phyloP scores from a whole-genome alignment of 495 filamentous ascomycete species.

The Astrocystis sublimbata region DNA sequence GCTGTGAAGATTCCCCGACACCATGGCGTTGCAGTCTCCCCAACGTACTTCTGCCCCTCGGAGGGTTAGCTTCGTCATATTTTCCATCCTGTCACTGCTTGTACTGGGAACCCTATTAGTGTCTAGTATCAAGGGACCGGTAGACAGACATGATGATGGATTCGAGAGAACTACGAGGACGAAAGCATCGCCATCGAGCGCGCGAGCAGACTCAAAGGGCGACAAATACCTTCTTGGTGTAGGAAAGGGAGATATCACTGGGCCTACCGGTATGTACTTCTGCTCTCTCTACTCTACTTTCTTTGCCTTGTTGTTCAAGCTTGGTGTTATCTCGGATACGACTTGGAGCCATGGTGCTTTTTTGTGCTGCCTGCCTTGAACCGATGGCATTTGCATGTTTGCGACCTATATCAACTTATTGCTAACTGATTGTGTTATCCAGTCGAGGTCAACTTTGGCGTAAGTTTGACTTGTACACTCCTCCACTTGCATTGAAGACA shows the following conservation, averaged over 20 bases:
- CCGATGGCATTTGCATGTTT: not conserved
- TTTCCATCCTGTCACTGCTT: conserved; percentile 30
- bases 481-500: not conserved
- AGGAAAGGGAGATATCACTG: conserved; percentile 94
- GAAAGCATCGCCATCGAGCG: conserved; percentile 19
- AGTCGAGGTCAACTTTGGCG: conserved; percentile 64
- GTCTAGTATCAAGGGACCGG: conserved; percentile 15
- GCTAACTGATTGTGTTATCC: conserved; percentile 49
- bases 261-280: conserved; percentile 52
- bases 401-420: not conserved
- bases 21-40: conserved; percentile 5
- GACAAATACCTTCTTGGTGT: conserved; percentile 77
- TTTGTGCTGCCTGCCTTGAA: not conserved
- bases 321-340: not conserved
- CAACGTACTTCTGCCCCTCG: conserved; percentile 3
- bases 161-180: conserved; percentile 17
- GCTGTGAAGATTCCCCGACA: not conserved
- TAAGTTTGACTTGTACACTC: not conserved
- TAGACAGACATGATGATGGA: conserved; percentile 16
- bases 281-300: conserved; percentile 52
- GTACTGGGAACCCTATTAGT: conserved; percentile 28
- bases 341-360: not conserved
- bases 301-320: conserved; percentile 17
- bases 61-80: conserved; percentile 22
- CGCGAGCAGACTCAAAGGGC: conserved; percentile 36